Conservation (phyloP, 257 asterid genomes). For the Solanum pennellii region DNA sequence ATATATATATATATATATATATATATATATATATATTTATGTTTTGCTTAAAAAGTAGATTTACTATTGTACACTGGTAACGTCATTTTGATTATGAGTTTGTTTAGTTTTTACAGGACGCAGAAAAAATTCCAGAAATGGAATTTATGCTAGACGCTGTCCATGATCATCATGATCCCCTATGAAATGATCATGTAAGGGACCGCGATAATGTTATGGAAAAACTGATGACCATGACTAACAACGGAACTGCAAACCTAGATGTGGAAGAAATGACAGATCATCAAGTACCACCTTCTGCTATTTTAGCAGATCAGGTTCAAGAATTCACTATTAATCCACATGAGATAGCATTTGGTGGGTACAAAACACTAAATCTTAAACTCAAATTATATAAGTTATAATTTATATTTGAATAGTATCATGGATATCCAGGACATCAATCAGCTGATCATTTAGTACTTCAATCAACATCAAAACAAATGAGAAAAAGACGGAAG, state of each 20-base stretch:
- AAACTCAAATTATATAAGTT: not conserved
- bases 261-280: not conserved
- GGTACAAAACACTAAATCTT: not conserved
- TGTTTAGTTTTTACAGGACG: not conserved
- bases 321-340: not conserved
- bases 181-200: not conserved
- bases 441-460: constrained; percentile 27
- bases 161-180: not conserved
- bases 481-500: constrained; percentile 35
- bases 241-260: not conserved
- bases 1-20: too few relatives aligned
- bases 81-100: not conserved
- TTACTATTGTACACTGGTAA: too few relatives aligned
- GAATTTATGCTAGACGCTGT: not conserved
- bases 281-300: not conserved
- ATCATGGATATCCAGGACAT: constrained; percentile 17
- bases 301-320: too few relatives aligned
- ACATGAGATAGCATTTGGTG: not conserved
- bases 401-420: not conserved
- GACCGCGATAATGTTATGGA: not conserved
- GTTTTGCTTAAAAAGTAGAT: not conserved
- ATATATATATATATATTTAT: too few relatives aligned
- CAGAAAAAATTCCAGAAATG: too few relatives aligned
- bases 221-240: too few relatives aligned
- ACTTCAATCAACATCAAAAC: constrained; percentile 25